phyloP scores from a whole-genome alignment of 805 yeast species.

The Wickerhamomyces tratensis region DNA sequence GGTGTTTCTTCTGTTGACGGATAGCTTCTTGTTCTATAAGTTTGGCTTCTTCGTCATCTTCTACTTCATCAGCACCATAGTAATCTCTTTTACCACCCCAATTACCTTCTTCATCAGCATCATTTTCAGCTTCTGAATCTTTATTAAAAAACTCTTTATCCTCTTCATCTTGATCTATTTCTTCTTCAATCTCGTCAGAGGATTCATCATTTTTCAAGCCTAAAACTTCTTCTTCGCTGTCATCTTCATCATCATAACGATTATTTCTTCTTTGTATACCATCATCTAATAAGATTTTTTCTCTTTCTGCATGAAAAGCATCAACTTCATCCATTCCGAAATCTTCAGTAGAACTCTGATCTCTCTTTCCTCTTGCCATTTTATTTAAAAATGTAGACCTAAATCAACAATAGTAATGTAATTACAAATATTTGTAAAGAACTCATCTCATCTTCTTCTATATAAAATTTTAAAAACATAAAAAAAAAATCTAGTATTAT shows the following conservation, averaged over 20 bases:
- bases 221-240: conserved; percentile 40
- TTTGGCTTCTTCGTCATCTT: conserved; percentile 63
- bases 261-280: conserved; percentile 38
- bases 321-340: conserved; percentile 61
- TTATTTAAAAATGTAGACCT: too few species aligned
- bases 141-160: conserved; percentile 23
- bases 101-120: conserved; percentile 30
- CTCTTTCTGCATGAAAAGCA: conserved; percentile 51
- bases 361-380: too few species aligned
- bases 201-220: conserved; percentile 33
- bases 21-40: conserved; percentile 83
- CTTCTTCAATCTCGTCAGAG: conserved; percentile 15
- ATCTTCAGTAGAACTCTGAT: conserved; percentile 16
- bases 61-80: conserved; percentile 45
- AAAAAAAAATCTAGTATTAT: too few species aligned
- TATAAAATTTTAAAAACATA: too few species aligned
- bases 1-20: conserved; percentile 72
- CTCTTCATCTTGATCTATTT: conserved; percentile 16
- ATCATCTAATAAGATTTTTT: conserved; percentile 43
- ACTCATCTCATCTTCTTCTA: neutral
- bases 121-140: conserved; percentile 19
- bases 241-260: conserved; percentile 30
- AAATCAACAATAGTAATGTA: too few species aligned
- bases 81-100: conserved; percentile 36
- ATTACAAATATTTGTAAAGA: conserved; percentile 1